phyloP scores from a whole-genome alignment of 1,284 basidiomycete genomes.

The Rhodotorula mucilaginosa region DNA sequence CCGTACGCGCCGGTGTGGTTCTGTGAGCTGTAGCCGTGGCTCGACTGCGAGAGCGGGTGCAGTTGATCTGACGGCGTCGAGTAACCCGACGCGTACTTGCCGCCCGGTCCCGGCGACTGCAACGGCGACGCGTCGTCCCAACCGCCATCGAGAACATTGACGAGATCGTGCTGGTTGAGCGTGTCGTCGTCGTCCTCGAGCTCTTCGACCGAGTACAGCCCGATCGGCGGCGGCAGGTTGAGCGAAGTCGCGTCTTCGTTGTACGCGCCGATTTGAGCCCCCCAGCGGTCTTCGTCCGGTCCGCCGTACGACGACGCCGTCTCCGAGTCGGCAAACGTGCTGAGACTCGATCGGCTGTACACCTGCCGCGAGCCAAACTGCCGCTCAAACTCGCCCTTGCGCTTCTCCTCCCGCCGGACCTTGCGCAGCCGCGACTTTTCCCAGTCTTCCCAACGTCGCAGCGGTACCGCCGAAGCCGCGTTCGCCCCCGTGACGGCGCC shows the following conservation, averaged over 20 bases:
- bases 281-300: constrained; percentile 87
- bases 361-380: constrained; percentile 57
- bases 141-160: constrained; percentile 82
- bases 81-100: constrained; percentile 16
- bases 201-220: constrained; percentile 44
- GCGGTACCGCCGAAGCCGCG: constrained; percentile 67
- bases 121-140: constrained; percentile 62
- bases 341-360: constrained; percentile 59
- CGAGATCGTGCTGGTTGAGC: constrained; percentile 70
- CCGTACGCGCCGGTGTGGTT: background rate
- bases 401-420: constrained; percentile 80
- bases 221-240: constrained; percentile 72
- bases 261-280: constrained; percentile 76
- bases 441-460: constrained; percentile 99
- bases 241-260: constrained; percentile 67
- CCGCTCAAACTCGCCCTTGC: constrained; percentile 74
- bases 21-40: background rate
- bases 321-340: constrained; percentile 48
- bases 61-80: constrained; percentile 24
- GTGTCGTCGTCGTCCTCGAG: constrained; percentile 28
- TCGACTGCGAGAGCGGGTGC: background rate
- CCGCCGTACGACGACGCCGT: constrained; percentile 66
- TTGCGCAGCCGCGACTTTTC: constrained; percentile 94
- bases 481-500: constrained; percentile 58
- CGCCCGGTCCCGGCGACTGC: background rate